Evolutionary conservation across 1,284 basidiomycete species (phyloP).

Genomic region (Puccinia polysora): DNA sequence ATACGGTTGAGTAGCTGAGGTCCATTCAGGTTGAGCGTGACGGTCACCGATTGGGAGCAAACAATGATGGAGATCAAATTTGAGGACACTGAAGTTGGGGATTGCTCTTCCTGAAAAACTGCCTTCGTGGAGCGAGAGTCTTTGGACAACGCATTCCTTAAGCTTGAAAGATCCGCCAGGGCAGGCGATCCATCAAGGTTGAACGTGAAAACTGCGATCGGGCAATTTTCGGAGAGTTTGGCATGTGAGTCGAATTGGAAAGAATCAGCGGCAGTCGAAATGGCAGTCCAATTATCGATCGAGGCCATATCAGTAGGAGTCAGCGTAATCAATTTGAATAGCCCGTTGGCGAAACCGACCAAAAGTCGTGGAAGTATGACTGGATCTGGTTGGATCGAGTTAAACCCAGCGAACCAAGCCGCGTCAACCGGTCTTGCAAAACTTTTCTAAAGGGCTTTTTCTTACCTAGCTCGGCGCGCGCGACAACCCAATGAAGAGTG

Average conservation of each 20-base stretch:
- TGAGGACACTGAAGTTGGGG: neutral
- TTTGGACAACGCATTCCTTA: conserved; percentile 22
- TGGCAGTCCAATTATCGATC: conserved; percentile 40
- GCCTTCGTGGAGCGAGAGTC: conserved; percentile 8
- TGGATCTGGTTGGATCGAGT: neutral
- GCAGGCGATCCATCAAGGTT: conserved; percentile 13
- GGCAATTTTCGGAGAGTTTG: neutral
- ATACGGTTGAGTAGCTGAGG: conserved; percentile 20
- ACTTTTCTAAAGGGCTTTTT: neutral
- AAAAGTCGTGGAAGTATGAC: conserved; percentile 29
- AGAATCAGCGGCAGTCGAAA: neutral
- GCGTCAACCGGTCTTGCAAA: too few relatives aligned
- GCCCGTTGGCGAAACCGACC: conserved; percentile 19
- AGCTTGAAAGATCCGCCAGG: conserved; percentile 8
- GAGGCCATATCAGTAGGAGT: conserved; percentile 32
- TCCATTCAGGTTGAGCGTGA: conserved; percentile 24
- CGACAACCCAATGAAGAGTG: conserved; percentile 22
- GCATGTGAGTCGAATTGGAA: conserved; percentile 10
- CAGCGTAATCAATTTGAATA: conserved; percentile 24
- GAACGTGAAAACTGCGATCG: conserved; percentile 28
- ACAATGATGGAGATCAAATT: conserved; percentile 28
- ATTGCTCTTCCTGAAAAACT: conserved; percentile 4
- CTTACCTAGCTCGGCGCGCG: conserved; percentile 24
- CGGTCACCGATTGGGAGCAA: conserved; percentile 4
- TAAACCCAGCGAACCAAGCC: neutral